Evolutionary conservation across 2,329 filamentous ascomycete genomes (phyloP).

Genomic region (Fusarium heterosporum): DNA sequence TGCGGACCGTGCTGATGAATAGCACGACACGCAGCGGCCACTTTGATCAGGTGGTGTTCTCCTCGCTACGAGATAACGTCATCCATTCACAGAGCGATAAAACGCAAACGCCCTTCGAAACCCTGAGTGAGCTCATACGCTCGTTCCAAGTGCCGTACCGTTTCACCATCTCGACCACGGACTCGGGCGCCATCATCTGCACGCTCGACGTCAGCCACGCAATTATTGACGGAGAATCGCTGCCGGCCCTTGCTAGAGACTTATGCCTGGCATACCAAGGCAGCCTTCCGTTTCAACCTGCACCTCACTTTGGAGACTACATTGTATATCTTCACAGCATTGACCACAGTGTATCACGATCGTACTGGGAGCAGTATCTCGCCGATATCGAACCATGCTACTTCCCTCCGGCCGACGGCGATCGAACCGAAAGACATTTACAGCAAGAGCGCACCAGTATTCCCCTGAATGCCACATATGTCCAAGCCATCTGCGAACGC

Average conservation of each 20-base stretch:
- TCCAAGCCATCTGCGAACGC: conserved; percentile 10
- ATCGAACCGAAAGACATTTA: conserved; percentile 8
- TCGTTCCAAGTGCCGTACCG: conserved; percentile 16
- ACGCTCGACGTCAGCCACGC: conserved; percentile 14
- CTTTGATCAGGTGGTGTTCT: conserved; percentile 13
- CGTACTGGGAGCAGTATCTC: conserved; percentile 14
- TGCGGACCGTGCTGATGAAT: conserved; percentile 7
- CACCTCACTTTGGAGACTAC: conserved; percentile 14
- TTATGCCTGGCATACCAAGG: conserved; percentile 15
- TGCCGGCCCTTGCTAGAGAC: conserved; percentile 11
- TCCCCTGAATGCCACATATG: conserved; percentile 10
- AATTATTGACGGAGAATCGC: conserved; percentile 13
- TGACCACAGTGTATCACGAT: conserved; percentile 11
- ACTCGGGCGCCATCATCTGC: conserved; percentile 9
- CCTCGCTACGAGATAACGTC: conserved; percentile 6
- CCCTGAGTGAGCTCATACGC: conserved; percentile 9
- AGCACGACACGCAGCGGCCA: conserved; percentile 11
- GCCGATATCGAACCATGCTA: conserved; percentile 13
- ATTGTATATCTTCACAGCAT: conserved; percentile 16
- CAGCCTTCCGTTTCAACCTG: conserved; percentile 11
- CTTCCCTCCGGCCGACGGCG: conserved; percentile 9
- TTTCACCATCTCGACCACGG: conserved; percentile 11
- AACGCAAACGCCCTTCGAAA: conserved; percentile 8
- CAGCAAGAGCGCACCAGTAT: conserved; percentile 15
- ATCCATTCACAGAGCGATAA: conserved; percentile 10